phyloP scores from a whole-genome alignment of 2,329 filamentous ascomycete genomes.

The Nigrospora sphaerica region DNA sequence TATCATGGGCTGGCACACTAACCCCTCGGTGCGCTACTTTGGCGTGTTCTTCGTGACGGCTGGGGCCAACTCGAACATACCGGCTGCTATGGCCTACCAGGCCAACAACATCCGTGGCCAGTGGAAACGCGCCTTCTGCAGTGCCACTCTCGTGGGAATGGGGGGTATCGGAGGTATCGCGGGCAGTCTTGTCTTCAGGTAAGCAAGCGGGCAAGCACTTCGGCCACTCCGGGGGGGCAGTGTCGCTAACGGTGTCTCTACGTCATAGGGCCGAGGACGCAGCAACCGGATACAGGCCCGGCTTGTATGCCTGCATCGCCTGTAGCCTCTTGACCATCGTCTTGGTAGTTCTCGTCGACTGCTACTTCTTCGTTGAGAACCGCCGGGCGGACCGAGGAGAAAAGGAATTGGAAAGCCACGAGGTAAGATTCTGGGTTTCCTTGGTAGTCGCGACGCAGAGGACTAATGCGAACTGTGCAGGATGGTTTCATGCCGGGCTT shows the following conservation, averaged over 20 bases:
- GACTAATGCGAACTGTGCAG: constrained; percentile 3
- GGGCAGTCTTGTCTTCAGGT: constrained; percentile 60
- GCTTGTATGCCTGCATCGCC: constrained; percentile 48
- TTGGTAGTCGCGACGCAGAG: background rate
- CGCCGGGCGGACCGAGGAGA: constrained; percentile 45
- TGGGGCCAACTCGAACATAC: constrained; percentile 72
- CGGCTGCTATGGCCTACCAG: constrained; percentile 69
- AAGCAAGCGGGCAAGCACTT: constrained; percentile 8
- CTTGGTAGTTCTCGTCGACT: constrained; percentile 32
- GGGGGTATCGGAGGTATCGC: constrained; percentile 73
- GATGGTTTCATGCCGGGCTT: constrained; percentile 4
- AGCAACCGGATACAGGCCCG: constrained; percentile 43
- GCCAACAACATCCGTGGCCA: constrained; percentile 82
- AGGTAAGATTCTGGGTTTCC: constrained; percentile 29
- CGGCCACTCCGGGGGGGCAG: no score
- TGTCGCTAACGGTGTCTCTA: background rate
- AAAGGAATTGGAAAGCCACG: constrained; percentile 40
- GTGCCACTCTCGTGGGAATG: constrained; percentile 66
- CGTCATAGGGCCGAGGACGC: constrained; percentile 33
- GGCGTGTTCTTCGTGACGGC: constrained; percentile 72
- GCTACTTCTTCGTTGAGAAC: constrained; percentile 37
- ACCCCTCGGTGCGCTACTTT: constrained; percentile 56
- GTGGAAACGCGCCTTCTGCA: constrained; percentile 77
- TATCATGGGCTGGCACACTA: constrained; percentile 61
- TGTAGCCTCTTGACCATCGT: constrained; percentile 38